Base-by-base conservation (phyloP, 495 filamentous ascomycete species). In the Neurospora sp. region DNA sequence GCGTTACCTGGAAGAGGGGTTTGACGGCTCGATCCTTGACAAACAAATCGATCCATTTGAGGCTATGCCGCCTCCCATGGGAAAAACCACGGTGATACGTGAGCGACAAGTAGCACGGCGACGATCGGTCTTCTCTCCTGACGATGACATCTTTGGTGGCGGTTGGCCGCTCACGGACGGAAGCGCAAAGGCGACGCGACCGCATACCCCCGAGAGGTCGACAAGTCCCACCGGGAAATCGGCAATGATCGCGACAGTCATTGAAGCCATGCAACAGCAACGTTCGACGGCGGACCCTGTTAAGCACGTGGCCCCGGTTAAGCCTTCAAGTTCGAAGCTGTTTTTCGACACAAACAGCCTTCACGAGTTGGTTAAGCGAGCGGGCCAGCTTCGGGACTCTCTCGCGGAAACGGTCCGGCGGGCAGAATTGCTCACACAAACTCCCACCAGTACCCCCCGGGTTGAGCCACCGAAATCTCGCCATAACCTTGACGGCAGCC, bases 281-380 rank as follows among this genome's bases (percentile, higher is more conserved):
- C 87, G 79, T 3, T 74, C 79, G 0, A 84, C 83, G 20, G 79
- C 84, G 3, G 71, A 75, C 16, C 82, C 86, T 9, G 84, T 87
- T 76, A 84, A 86, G 14, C 79, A 81, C 72, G 70, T 70, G 4
- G 72, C 61, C 73, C 85, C 45, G 70, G 80, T 83, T 9, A 80
- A 83, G 65, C 80, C 86, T 20, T 81, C 89, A 12, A 82, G 88
- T 59, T 91, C 91, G 74, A 96, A 96, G 79, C 89, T 97, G 40
- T 92, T 93, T 16, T 98, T 98, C 75, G 94, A 97, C 78, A 97
- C 94, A 10, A 93, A 91, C 40, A 96, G 93, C 72, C 88, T 98
- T 27, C 90, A 90, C 73, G 92, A 95, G 79, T 85, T 98, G 68
- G 94, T 98, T 20, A 89, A 92, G 72, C 91, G 94, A 45, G 94